phyloP scores from a whole-genome alignment of 495 filamentous ascomycete genomes.

The Annulohypoxylon stygium region DNA sequence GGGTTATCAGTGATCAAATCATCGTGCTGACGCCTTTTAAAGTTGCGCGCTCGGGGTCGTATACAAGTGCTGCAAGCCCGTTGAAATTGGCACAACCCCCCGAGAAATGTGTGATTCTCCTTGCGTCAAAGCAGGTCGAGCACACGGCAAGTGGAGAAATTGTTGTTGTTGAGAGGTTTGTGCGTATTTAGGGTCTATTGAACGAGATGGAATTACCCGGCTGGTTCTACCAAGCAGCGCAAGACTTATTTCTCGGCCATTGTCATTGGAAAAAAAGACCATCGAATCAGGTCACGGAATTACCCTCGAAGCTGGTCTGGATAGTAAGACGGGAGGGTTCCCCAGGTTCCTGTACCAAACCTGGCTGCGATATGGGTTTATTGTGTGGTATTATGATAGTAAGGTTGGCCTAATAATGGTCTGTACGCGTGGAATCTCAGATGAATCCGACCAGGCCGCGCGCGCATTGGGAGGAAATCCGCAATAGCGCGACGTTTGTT shows the following conservation, averaged over 20 bases:
- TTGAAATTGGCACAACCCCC: constrained; percentile 46
- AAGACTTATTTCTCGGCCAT: constrained; percentile 16
- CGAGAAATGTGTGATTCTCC: constrained; percentile 41
- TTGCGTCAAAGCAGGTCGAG: constrained; percentile 40
- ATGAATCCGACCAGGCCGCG: constrained; percentile 29
- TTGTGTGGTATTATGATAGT: constrained; percentile 7
- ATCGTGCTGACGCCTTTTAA: neutral
- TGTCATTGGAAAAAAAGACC: constrained; percentile 14
- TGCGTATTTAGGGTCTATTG: constrained; percentile 5
- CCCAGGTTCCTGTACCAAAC: constrained; percentile 33
- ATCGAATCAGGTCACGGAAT: constrained; percentile 27
- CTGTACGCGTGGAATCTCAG: constrained; percentile 36
- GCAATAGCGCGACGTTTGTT: constrained; percentile 23
- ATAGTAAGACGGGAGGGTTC: constrained; percentile 29
- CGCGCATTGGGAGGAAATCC: constrained; percentile 20
- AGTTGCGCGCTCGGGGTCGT: constrained; percentile 8
- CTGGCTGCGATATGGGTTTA: constrained; percentile 14
- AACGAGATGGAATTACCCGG: constrained; percentile 33
- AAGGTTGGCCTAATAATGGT: constrained; percentile 1
- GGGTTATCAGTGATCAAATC: constrained; percentile 12
- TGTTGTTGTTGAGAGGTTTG: constrained; percentile 2
- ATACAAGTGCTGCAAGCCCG: constrained; percentile 38
- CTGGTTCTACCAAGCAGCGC: neutral
- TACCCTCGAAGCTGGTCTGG: constrained; percentile 31
- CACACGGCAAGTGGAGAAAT: constrained; percentile 28